Evolutionary conservation across 2,329 filamentous ascomycete species (phyloP), one percentile per base, ranked within the genome.

Genomic region (Aspergillus sp.): DNA sequence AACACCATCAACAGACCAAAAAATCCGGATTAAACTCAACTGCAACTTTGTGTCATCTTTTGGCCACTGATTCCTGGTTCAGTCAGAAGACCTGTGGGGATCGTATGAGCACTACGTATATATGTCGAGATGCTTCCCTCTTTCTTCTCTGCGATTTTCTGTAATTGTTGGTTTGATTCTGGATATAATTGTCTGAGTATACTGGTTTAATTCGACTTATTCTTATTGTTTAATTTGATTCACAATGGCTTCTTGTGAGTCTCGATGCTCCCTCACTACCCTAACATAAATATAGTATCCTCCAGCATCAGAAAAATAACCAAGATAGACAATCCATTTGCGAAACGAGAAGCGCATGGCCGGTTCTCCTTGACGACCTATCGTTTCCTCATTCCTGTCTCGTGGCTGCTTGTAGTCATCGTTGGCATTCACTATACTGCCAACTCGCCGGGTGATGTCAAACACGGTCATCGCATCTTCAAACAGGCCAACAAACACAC

Each of bases 341-440:
- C 78, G 47, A 82, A 77, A 66, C 81, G 81, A 58, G 85, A 90
- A 47, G 74, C 79, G 12, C 83, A 88, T 61, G 75, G 75, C 48
- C 66, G 70, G 28, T 71, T 73, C 49, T 74, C 81, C 40, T 72
- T 95, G 56, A 72, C 81, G 52, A 74, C 81, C 31, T 93, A 93
- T 77, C 90, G 88, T 67, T 69, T 89, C 62, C 70, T 90, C 49
- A 88, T 87, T 4, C 76, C 83, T 35, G 48, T 89, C 40, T 83
- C 83, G 31, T 95, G 88, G 85, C 67, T 88, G 27, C 69, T 94
- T 36, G 79, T 88, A 33, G 71, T 93, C 43, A 65, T 88, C 55
- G 76, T 83, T 40, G 81, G 83, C 45, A 71, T 93, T 62, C 89
- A 88, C 73, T 94, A 93, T 66, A 80, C 80, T 39, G 68, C 85